Percentiles rank a stretch among this genome's conserved stretches.
phyloP scores from a whole-genome alignment of 1,139 yeast genomes.

The Hansenula anomala region DNA sequence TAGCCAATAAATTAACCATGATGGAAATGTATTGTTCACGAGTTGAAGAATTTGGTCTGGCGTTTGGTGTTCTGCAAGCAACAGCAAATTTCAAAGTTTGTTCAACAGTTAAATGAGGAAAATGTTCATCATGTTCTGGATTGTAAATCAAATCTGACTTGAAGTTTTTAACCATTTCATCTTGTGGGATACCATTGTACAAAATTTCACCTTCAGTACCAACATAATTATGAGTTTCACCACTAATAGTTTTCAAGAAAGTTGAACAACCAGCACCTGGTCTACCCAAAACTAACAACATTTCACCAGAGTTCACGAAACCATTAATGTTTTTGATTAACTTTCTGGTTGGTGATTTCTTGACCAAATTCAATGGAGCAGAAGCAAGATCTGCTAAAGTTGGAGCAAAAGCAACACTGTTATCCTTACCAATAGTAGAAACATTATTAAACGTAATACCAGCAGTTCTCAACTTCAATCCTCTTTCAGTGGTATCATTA shows the following conservation, averaged over 20 bases:
- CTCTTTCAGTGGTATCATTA: conserved; percentile 26
- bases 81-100: conserved; percentile 39
- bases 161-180: conserved; percentile 40
- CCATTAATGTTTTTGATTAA: conserved; percentile 34
- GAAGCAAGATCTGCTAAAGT: conserved; percentile 27
- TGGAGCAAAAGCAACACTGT: conserved; percentile 28
- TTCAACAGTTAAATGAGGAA: conserved; percentile 47
- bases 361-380: conserved; percentile 20
- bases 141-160: conserved; percentile 47
- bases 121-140: conserved; percentile 48
- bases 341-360: conserved; percentile 6
- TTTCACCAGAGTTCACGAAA: conserved; percentile 41
- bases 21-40: conserved; percentile 40
- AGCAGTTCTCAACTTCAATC: conserved; percentile 29
- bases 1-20: conserved; percentile 42
- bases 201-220: conserved; percentile 37
- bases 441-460: conserved; percentile 26
- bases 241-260: conserved; percentile 46
- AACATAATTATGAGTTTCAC: conserved; percentile 57
- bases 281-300: conserved; percentile 47
- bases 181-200: conserved; percentile 45
- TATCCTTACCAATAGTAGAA: conserved; percentile 29
- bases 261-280: conserved; percentile 56
- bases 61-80: conserved; percentile 32
- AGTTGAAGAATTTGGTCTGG: conserved; percentile 32